Percentiles rank a stretch among this genome's conserved stretches.
phyloP scores from a whole-genome alignment of 345 rosid species.

The Arabis hirsuta region DNA sequence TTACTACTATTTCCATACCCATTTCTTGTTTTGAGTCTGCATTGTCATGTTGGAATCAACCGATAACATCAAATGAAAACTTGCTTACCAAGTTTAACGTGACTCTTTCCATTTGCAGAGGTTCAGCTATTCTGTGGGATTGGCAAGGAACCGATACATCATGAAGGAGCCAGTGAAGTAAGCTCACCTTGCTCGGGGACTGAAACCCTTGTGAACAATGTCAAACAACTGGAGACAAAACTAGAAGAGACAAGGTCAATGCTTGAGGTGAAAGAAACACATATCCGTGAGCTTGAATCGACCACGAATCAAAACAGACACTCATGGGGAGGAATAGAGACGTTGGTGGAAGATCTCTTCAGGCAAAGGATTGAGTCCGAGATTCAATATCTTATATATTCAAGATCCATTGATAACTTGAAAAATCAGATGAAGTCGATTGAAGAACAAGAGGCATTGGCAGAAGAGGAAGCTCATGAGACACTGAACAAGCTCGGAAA shows the following conservation, averaged over 20 bases:
- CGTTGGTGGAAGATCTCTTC: constrained; percentile 60
- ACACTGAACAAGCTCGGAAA: constrained; percentile 49
- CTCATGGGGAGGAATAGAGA: constrained; percentile 46
- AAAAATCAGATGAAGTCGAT: constrained; percentile 43
- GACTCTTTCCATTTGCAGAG: constrained; percentile 49
- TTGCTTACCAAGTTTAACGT: not conserved
- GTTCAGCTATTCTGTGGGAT: constrained; percentile 56
- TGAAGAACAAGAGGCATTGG: constrained; percentile 50
- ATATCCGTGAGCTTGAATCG: constrained; percentile 62
- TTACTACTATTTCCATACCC: not conserved
- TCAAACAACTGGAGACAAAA: constrained; percentile 52
- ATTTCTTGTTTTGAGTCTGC: not conserved
- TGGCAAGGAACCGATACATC: constrained; percentile 49
- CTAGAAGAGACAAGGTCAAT: constrained; percentile 54
- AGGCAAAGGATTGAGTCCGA: constrained; percentile 81
- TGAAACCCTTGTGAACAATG: constrained; percentile 48
- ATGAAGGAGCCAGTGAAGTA: constrained; percentile 37
- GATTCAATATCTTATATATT: constrained; percentile 65
- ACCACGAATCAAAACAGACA: constrained; percentile 34
- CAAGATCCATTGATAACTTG: constrained; percentile 51
- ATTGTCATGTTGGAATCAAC: constrained; percentile 18
- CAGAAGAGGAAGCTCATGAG: constrained; percentile 47
- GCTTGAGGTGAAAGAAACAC: constrained; percentile 56
- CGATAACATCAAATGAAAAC: not conserved
- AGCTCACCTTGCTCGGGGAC: constrained; percentile 47